phyloP scores from a whole-genome alignment of 2,329 filamentous ascomycete genomes.

The Botrytis pseudocinerea region DNA sequence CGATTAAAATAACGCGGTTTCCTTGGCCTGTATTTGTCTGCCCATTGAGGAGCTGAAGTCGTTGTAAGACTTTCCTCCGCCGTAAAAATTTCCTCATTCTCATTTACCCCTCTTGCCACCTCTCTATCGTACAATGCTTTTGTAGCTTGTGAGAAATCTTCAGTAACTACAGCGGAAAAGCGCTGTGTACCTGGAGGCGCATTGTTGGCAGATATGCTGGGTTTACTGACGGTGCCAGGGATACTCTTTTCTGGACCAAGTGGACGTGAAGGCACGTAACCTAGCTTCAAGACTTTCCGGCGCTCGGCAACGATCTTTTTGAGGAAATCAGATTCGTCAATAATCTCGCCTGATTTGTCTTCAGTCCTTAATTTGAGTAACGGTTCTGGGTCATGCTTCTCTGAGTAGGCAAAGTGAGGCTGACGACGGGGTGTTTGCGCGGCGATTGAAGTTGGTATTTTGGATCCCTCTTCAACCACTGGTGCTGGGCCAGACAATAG shows the following conservation, averaged over 20 bases:
- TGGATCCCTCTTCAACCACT: slow-evolving; percentile 36
- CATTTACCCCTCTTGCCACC: slow-evolving; percentile 83
- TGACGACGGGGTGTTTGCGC: slow-evolving; percentile 31
- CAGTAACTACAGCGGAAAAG: slow-evolving; percentile 68
- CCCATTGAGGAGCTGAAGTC: slow-evolving; percentile 70
- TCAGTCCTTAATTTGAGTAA: slow-evolving; percentile 62
- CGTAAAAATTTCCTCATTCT: slow-evolving; percentile 94
- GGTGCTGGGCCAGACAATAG: slow-evolving; percentile 46
- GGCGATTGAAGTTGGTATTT: slow-evolving; percentile 21
- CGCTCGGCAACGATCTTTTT: slow-evolving; percentile 58
- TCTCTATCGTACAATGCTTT: slow-evolving; percentile 90
- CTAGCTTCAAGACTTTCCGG: slow-evolving; percentile 61
- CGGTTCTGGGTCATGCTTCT: slow-evolving; percentile 63
- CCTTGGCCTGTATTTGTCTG: slow-evolving; percentile 79
- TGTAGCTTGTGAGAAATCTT: slow-evolving; percentile 83
- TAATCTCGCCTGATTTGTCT: slow-evolving; percentile 59
- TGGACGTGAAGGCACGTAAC: slow-evolving; percentile 64
- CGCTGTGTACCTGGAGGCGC: slow-evolving; percentile 59
- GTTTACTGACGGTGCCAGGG: slow-evolving; percentile 40
- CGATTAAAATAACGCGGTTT: slow-evolving; percentile 98
- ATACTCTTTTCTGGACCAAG: slow-evolving; percentile 40
- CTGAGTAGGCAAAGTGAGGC: slow-evolving; percentile 44
- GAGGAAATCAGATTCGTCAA: slow-evolving; percentile 61
- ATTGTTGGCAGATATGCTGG: slow-evolving; percentile 45
- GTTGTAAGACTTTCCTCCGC: slow-evolving; percentile 78